These are phyloP conservation scores for Rhizopogon vulgaris DNA, from an alignment of 768 basidiomycete genomes.

Conservation along the genomic window DNA sequence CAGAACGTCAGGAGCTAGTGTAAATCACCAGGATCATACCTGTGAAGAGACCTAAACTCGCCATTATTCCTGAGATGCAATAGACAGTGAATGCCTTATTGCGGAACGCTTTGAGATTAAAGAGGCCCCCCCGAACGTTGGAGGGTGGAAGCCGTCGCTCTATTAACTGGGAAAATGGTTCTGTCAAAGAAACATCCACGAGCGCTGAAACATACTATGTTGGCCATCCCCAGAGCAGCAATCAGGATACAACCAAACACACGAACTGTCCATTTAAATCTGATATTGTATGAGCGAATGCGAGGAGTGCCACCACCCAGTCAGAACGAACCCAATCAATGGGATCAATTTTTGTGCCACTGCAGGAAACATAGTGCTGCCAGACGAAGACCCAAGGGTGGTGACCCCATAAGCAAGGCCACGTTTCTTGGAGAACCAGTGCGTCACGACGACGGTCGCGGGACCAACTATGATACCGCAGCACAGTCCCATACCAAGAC, in stretches of 20 bases:
- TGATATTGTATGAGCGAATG: constrained; percentile 15
- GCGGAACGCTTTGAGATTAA: constrained; percentile 47
- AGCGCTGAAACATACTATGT: constrained; percentile 36
- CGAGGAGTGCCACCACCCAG: not conserved
- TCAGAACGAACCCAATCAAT: constrained; percentile 42
- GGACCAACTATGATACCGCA: constrained; percentile 61
- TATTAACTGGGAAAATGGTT: constrained; percentile 15
- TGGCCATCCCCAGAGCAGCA: constrained; percentile 44
- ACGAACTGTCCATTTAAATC: constrained; percentile 77
- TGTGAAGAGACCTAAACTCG: constrained; percentile 68
- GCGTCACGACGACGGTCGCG: constrained; percentile 51
- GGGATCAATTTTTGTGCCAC: constrained; percentile 48
- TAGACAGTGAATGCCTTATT: constrained; percentile 47
- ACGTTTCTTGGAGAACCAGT: constrained; percentile 62
- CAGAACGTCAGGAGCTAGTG: constrained; percentile 3
- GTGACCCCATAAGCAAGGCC: constrained; percentile 55
- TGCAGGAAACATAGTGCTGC: constrained; percentile 66
- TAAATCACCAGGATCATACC: constrained; percentile 27
- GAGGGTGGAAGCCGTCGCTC: constrained; percentile 49
- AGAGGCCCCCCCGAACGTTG: constrained; percentile 48
- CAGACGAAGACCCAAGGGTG: constrained; percentile 62
- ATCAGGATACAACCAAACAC: constrained; percentile 61
- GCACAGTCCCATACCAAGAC: constrained; percentile 56
- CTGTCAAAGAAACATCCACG: not conserved
- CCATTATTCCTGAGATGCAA: constrained; percentile 47